Evolutionary conservation across 2,329 filamentous ascomycete genomes (phyloP).

Genomic region (Fusarium torulosum): DNA sequence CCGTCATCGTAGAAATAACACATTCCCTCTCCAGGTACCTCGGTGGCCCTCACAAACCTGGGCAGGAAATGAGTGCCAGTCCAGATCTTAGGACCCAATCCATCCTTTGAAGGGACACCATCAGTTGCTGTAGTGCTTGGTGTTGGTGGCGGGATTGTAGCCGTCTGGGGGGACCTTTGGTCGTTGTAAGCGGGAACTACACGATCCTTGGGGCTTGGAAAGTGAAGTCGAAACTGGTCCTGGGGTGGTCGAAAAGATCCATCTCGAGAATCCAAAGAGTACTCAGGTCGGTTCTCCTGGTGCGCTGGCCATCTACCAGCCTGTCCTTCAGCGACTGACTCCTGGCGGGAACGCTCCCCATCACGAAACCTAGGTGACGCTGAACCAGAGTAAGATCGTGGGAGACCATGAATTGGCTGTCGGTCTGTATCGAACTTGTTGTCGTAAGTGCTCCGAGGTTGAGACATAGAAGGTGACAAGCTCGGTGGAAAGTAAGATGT

Average conservation of each 20-base stretch:
- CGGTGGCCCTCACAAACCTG: conserved; percentile 72
- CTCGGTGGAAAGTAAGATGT: conserved; percentile 63
- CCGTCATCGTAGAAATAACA: conserved; percentile 92
- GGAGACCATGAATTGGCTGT: conserved; percentile 47
- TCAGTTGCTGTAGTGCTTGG: conserved; percentile 55
- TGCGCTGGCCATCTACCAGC: conserved; percentile 55
- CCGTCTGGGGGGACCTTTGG: conserved; percentile 43
- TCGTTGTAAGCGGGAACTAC: conserved; percentile 46
- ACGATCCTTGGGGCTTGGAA: conserved; percentile 54
- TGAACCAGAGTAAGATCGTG: conserved; percentile 57
- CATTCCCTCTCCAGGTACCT: conserved; percentile 81
- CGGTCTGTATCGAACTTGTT: conserved; percentile 59
- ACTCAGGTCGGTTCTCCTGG: conserved; percentile 60
- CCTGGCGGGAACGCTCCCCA: conserved; percentile 53
- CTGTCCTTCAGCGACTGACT: conserved; percentile 55
- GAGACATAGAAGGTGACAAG: conserved; percentile 54
- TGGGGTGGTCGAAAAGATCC: conserved; percentile 51
- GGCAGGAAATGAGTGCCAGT: conserved; percentile 75
- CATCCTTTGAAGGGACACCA: conserved; percentile 66
- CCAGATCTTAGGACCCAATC: conserved; percentile 76
- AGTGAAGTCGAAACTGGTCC: conserved; percentile 54
- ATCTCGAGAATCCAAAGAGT: conserved; percentile 60
- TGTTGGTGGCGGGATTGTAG: conserved; percentile 48
- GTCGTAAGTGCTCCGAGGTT: conserved; percentile 62
- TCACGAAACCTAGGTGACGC: conserved; percentile 61